These are phyloP conservation scores for Mycena haematopus DNA, from an alignment of 768 basidiomycete species.

Conservation along the genomic window DNA sequence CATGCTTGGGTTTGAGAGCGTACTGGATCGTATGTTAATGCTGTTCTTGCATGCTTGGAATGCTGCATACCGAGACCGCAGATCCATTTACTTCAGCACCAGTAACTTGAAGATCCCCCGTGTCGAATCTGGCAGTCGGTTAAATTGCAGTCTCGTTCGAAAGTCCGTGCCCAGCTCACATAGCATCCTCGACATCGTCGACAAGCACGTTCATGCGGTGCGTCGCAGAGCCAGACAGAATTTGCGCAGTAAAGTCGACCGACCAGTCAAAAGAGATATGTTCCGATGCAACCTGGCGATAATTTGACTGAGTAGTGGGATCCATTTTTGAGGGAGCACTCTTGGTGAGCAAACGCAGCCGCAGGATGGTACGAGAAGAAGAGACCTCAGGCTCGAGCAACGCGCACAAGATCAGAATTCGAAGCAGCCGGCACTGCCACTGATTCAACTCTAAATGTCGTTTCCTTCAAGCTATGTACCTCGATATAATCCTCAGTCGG, in stretches of 20 bases:
- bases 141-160: background rate
- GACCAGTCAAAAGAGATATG: conserved; percentile 80
- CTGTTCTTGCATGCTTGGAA: background rate
- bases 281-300: conserved; percentile 65
- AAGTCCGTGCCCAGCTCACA: conserved; percentile 50
- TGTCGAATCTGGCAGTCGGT: conserved; percentile 67
- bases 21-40: conserved; percentile 43
- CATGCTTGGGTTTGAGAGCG: conserved; percentile 60
- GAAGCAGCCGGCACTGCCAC: background rate
- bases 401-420: background rate
- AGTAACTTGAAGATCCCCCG: conserved; percentile 67
- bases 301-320: conserved; percentile 80
- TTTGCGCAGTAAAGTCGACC: conserved; percentile 70
- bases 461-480: no score
- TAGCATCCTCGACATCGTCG: conserved; percentile 59
- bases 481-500: no score
- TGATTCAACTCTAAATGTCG: no score
- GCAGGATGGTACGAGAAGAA: no score
- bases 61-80: background rate
- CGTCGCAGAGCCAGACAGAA: conserved; percentile 68
- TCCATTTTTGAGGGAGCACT: background rate
- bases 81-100: conserved; percentile 58
- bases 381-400: no score
- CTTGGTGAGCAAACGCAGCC: no score
- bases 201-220: conserved; percentile 65